A percentile compares a stretch with the other conserved stretches of the same genome.
Evolutionary conservation across 768 basidiomycete species (phyloP).

Genomic region (Trametes cubensis): DNA sequence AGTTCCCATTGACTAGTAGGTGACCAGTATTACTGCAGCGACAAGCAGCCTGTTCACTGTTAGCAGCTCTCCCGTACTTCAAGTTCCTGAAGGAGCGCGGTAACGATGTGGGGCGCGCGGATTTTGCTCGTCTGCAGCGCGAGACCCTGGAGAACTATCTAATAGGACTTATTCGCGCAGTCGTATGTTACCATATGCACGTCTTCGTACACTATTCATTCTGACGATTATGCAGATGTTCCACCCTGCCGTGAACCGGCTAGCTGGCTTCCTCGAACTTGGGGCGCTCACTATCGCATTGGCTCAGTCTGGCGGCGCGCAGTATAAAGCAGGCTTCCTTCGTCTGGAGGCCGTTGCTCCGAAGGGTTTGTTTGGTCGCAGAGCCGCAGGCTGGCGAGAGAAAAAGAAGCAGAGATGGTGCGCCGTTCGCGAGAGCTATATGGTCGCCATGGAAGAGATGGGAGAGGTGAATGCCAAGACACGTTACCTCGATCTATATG

Average conservation of each 20-base stretch:
- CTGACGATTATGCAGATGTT: slow-evolving; percentile 72
- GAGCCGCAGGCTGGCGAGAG: slow-evolving; percentile 65
- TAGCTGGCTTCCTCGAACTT: slow-evolving; percentile 90
- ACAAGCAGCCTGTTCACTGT: not conserved
- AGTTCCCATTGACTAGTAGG: slow-evolving; percentile 85
- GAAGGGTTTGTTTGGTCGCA: slow-evolving; percentile 44
- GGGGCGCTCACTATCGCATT: slow-evolving; percentile 83
- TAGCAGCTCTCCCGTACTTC: slow-evolving; percentile 82
- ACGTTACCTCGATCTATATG: not conserved
- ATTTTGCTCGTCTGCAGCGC: slow-evolving; percentile 83
- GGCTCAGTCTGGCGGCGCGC: slow-evolving; percentile 79
- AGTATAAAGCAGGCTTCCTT: slow-evolving; percentile 90
- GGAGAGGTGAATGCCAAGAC: slow-evolving; percentile 65
- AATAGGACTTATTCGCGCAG: slow-evolving; percentile 82
- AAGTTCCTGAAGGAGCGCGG: slow-evolving; percentile 73
- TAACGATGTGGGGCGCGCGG: slow-evolving; percentile 57
- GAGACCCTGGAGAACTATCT: slow-evolving; percentile 87
- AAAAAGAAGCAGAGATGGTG: slow-evolving; percentile 84
- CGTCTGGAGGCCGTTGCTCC: slow-evolving; percentile 56
- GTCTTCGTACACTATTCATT: not conserved
- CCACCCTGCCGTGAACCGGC: slow-evolving; percentile 86
- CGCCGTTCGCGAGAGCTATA: slow-evolving; percentile 87
- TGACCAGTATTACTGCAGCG: not conserved
- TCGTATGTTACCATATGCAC: slow-evolving; percentile 49
- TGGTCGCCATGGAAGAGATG: slow-evolving; percentile 84